Percentiles rank a stretch among this genome's conserved stretches.
Evolutionary conservation across 2,329 filamentous ascomycete species (phyloP).

Genomic region (Trichoderma harzianum): DNA sequence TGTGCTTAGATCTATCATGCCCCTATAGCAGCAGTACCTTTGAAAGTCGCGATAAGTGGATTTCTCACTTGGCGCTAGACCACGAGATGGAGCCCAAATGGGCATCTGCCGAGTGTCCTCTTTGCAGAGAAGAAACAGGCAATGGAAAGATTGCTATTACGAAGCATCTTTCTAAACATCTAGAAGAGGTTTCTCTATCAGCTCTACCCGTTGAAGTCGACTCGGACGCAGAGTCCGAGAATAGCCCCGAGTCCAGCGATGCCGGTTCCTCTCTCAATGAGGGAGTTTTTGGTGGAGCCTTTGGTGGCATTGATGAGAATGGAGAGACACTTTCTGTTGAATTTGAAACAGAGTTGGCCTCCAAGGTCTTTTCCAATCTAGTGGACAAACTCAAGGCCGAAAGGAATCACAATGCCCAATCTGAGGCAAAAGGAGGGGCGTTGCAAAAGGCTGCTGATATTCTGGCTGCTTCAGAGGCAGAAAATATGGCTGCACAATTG

Average conservation of each 20-base stretch:
- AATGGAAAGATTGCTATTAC: not conserved
- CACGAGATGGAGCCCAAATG: not conserved
- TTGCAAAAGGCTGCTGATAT: slow-evolving; percentile 37
- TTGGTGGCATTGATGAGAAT: not conserved
- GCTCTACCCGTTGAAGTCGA: not conserved
- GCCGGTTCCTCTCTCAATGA: not conserved
- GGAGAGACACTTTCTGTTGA: not conserved
- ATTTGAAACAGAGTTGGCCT: not conserved
- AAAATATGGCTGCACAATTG: slow-evolving; percentile 35
- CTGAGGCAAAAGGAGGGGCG: slow-evolving; percentile 29
- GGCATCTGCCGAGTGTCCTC: not conserved
- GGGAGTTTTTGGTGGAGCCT: too few species aligned
- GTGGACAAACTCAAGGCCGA: slow-evolving; percentile 39
- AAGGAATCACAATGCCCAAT: slow-evolving; percentile 33
- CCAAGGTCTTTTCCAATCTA: not conserved
- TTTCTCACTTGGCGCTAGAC: not conserved
- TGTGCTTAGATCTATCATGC: not conserved
- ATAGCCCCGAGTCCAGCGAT: not conserved
- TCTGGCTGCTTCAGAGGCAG: slow-evolving; percentile 46
- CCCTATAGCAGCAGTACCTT: not conserved
- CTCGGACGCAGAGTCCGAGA: not conserved
- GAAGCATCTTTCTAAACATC: not conserved
- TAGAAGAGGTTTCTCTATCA: not conserved
- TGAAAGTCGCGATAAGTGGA: not conserved
- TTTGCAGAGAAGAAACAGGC: not conserved